phyloP scores from a whole-genome alignment of 2,329 filamentous ascomycete genomes.

The Epichloe gansuensis region DNA sequence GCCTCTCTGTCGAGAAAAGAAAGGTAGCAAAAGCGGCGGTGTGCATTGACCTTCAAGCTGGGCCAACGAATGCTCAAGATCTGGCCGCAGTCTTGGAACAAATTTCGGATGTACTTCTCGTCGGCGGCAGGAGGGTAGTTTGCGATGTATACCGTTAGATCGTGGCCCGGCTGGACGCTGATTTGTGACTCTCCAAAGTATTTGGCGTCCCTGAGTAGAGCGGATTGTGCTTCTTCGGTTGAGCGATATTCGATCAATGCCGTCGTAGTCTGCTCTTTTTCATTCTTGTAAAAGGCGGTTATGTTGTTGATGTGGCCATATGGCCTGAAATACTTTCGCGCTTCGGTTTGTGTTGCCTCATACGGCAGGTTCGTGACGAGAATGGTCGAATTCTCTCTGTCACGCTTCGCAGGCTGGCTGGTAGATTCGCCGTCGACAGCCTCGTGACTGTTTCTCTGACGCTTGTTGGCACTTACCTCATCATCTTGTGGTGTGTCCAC shows the following conservation, averaged over 20 bases:
- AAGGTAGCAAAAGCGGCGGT: conserved; percentile 89
- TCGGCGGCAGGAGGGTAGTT: conserved; percentile 77
- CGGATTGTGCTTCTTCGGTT: conserved; percentile 67
- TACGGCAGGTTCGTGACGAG: conserved; percentile 65
- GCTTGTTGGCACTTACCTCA: conserved; percentile 47
- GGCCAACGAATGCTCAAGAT: conserved; percentile 81
- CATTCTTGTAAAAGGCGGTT: conserved; percentile 47
- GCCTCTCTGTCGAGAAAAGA: conserved; percentile 64
- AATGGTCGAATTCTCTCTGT: conserved; percentile 81
- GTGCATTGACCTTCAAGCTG: conserved; percentile 76
- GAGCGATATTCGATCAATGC: conserved; percentile 78
- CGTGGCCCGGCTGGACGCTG: conserved; percentile 58
- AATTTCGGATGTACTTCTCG: conserved; percentile 51
- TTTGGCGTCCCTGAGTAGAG: conserved; percentile 70
- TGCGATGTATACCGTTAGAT: conserved; percentile 74
- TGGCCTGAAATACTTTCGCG: conserved; percentile 84
- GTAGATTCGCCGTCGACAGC: conserved; percentile 14
- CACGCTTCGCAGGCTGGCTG: conserved; percentile 48
- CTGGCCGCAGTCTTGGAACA: conserved; percentile 66
- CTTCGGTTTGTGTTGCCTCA: conserved; percentile 54
- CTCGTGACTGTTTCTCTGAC: conserved; percentile 38
- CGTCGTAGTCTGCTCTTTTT: conserved; percentile 46
- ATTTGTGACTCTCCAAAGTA: conserved; percentile 62
- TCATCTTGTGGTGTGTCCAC: conserved; percentile 26
- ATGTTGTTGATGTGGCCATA: conserved; percentile 76